Evolutionary conservation across 2,329 filamentous ascomycete genomes (phyloP).

Genomic region (Alternaria rosae): DNA sequence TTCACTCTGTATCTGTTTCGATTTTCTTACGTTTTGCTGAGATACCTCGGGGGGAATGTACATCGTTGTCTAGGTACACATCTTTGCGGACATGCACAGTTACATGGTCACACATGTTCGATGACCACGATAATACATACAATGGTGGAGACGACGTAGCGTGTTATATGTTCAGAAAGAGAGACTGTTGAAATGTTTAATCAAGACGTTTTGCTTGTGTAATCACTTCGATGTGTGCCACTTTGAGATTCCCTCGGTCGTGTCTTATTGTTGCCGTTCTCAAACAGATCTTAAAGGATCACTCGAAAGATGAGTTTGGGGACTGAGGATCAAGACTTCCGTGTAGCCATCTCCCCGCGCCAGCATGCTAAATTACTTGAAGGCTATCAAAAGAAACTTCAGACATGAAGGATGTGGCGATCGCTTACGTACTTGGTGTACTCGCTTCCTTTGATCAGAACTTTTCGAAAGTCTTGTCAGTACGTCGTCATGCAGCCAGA

Average conservation of each 20-base stretch:
- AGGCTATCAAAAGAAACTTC: neutral
- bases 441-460: neutral
- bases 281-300: neutral
- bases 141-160: slow-evolving; percentile 6
- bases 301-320: neutral
- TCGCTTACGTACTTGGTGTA: neutral
- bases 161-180: slow-evolving; percentile 1
- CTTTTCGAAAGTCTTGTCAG: no score
- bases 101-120: neutral
- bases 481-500: no score
- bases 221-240: neutral
- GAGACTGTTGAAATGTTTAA: slow-evolving; percentile 2
- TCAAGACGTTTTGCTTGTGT: neutral
- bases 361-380: neutral
- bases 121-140: slow-evolving; percentile 5
- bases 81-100: slow-evolving; percentile 1
- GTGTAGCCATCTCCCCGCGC: neutral
- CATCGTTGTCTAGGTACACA: slow-evolving; percentile 17
- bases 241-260: rapidly evolving
- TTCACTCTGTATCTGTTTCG: slow-evolving; percentile 6
- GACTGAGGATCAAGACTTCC: neutral
- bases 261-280: neutral
- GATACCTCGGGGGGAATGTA: slow-evolving; percentile 19
- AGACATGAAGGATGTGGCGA: neutral
- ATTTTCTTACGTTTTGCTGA: slow-evolving; percentile 4